These are phyloP conservation scores for Fusarium sp. DNA, from an alignment of 2,329 filamentous ascomycete species.

Conservation along the genomic window DNA sequence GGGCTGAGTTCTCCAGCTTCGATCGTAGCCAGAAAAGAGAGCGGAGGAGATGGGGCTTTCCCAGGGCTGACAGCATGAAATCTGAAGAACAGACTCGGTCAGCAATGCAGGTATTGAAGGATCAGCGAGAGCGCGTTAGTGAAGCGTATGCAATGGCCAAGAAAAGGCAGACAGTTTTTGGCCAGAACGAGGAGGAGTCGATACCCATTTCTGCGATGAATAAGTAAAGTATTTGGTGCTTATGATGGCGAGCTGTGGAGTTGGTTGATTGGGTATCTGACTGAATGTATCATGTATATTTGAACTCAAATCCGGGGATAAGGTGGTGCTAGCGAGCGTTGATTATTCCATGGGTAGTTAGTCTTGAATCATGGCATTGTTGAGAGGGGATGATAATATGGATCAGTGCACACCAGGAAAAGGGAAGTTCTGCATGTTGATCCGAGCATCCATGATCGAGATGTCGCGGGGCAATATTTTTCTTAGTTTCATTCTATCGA, in stretches of 20 bases:
- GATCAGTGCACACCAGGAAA: neutral
- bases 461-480: constrained; percentile 7
- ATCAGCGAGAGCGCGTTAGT: constrained; percentile 24
- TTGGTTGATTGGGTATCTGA: constrained; percentile 3
- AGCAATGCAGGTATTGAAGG: constrained; percentile 30
- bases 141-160: constrained; percentile 28
- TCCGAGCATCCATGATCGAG: constrained; percentile 6
- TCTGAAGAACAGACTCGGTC: constrained; percentile 21
- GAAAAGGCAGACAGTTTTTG: constrained; percentile 25
- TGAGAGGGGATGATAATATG: neutral
- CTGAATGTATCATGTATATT: neutral
- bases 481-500: neutral
- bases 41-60: constrained; percentile 31
- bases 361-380: constrained; percentile 25
- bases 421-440: constrained; percentile 21
- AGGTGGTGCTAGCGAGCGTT: neutral
- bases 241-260: neutral
- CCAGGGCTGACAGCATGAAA: constrained; percentile 33
- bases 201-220: neutral
- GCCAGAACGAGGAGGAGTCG: constrained; percentile 15
- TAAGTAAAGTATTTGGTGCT: neutral
- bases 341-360: constrained; percentile 8
- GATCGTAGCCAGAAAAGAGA: constrained; percentile 34
- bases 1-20: constrained; percentile 51
- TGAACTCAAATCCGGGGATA: neutral